Base-by-base conservation (phyloP, 2,329 filamentous ascomycete genomes). In the Phialocephala sp. region DNA sequence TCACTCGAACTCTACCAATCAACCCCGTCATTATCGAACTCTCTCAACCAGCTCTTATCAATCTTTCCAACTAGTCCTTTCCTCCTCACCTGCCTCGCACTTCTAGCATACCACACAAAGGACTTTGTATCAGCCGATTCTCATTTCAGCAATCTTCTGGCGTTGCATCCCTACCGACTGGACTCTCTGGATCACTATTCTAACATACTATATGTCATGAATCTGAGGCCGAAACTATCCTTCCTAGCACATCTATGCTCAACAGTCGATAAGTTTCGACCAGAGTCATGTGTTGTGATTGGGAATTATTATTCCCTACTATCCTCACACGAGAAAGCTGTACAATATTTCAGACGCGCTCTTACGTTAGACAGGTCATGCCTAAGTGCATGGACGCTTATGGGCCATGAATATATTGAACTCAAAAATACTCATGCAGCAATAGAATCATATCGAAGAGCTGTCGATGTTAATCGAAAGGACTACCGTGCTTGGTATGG, bases 401-500 rank as follows among this genome's bases (percentile, higher is more conserved):
- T 99, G 94, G 95, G 95, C 0, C 95, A 99, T 78, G 95, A 99
- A 77, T 99, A 97, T 73, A 93, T 98, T 62, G 95, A 99, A 78
- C 89, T 99, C 79, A 99, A 98, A 76, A 99, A 99, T 76, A 98
- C 94, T 0, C 95, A 99, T 74, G 94, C 95, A 0, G 95, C 95
- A 9, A 98, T 99, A 68, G 95, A 99, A 77, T 97, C 93, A 1
- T 99, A 99, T 76, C 89, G 95, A 1, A 90, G 95, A 50, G 95
- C 95, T 1, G 94, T 99, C 1, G 95, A 99, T 74, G 92, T 95
- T 72, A 98, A 99, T 75, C 88, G 94, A 39, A 92, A 95, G 72
- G 95, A 99, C 77, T 98, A 98, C 77, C 91, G 95, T 64, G 95
- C 95, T 4, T 99, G 95, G 95, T 98, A 99, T 76, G 95, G 95